Evolutionary conservation across 768 basidiomycete species (phyloP), one percentile per base, ranked within the genome.

Genomic region (Pleurotus platypus): DNA sequence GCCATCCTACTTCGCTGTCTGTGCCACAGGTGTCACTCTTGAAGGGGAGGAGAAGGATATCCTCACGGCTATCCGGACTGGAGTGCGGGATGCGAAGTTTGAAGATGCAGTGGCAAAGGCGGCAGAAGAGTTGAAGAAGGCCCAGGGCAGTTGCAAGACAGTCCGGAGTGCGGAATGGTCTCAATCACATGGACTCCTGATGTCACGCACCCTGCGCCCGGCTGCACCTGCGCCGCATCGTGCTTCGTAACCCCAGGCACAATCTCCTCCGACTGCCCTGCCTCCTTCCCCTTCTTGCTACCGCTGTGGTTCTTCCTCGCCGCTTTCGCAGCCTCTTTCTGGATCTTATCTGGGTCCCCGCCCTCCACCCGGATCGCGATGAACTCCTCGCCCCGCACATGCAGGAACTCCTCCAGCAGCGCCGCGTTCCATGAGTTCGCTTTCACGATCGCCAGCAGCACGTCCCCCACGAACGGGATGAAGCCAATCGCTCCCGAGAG

Each of bases 361-460:
- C 62, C 63, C 18, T 66, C 75, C 1, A 72, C 75, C 56, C 78
- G 71, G 58, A 78, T 61, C 66, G 78, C 84, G 49, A 92, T 66
- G 64, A 78, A 84, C 64, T 90, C 86, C 57, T 88, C 85, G 0
- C 90, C 92, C 46, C 94, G 78, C 27, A 91, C 76, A 37, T 87
- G 79, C 55, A 97, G 71, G 69, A 83, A 94, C 68, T 94, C 92
- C 66, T 95, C 92, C 47, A 98, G 76, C 48, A 97, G 73, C 4
- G 81, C 81, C 9, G 92, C 94, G 64, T 98, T 97, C 59, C 95
- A 79, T 12, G 86, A 89, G 70, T 98, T 98, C 16, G 93, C 85
- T 67, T 94, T 95, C 78, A 76, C 96, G 2, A 82, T 70, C 1
- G 90, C 92, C 37, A 94, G 71, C 1, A 85, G 64, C 24, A 97